Evolutionary conservation across 176 grass and related monocot species (phyloP).

Genomic region (Carex parvula): DNA sequence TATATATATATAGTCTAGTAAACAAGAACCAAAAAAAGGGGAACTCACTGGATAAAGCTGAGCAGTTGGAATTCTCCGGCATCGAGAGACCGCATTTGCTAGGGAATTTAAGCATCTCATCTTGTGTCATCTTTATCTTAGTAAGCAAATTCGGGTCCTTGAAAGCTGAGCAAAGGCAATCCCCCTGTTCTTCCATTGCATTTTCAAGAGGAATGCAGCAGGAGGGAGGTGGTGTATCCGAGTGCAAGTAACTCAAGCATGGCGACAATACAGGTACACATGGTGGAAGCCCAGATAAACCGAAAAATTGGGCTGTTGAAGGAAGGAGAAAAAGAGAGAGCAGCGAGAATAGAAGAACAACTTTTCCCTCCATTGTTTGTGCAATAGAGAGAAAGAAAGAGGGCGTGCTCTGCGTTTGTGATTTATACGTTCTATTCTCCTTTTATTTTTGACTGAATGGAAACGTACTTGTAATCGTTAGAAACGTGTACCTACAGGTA

Average conservation of each 20-base stretch:
- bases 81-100: constrained; percentile 9
- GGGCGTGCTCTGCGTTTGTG: not conserved
- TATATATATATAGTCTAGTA: not conserved
- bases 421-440: not conserved
- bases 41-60: not conserved
- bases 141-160: constrained; percentile 1
- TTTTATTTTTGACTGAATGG: not conserved
- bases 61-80: constrained; percentile 3
- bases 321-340: not conserved
- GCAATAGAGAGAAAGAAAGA: constrained; percentile 1
- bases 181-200: constrained; percentile 12
- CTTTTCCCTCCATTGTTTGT: constrained; percentile 6
- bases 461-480: not conserved
- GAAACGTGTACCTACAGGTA: not conserved
- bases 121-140: constrained; percentile 23
- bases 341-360: not conserved
- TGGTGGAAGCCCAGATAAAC: not conserved
- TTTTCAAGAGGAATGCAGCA: constrained; percentile 18
- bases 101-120: constrained; percentile 24
- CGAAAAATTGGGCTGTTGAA: constrained; percentile 1
- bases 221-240: not conserved
- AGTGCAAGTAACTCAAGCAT: constrained; percentile 14
- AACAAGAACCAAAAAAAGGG: not conserved
- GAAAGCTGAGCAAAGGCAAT: constrained; percentile 19
- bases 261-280: not conserved